Base-by-base conservation (phyloP, 306 rosid species). In the Prunus davidiana region DNA sequence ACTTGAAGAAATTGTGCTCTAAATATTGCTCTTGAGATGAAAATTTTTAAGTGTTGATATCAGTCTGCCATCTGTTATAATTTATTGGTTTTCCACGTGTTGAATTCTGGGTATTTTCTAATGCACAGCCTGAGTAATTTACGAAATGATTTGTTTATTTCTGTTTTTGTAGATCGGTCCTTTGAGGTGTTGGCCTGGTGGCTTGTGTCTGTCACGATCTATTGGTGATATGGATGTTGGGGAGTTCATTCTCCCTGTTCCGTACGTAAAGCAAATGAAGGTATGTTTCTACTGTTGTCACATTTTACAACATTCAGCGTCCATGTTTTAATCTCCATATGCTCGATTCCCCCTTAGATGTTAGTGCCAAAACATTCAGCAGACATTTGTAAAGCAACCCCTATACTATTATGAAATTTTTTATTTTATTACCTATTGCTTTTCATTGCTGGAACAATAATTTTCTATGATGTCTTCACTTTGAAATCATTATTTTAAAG, bases 181-280 rank as follows among this genome's bases (percentile, higher is more conserved):
- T 47, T 86, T 96, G 89, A 89, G 99, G 87, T 96, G 99, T 86
- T 96, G 99, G 99, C 99, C 99, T 2, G 99, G 99, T 78, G 99
- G 99, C 69, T 82, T 96, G 93, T 96, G 99, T 78, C 94, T 96
- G 67, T 96, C 99, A 64, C 89, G 99, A 73, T 92, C 98, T 43
- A 86, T 96, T 76, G 99, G 99, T 57, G 99, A 96, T 84, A 80
- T 90, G 97, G 99, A 96, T 75, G 86, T 96, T 55, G 99, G 99
- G 60, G 97, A 91, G 87, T 96, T 83, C 82, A 86, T 96, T 75
- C 98, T 93, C 78, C 99, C 99, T 71, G 98, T 96, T 70, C 99
- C 99, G 10, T 77, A 93, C 55, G 98, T 96, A 20, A 96, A 93
- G 87, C 99, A 96, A 89, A 95, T 96, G 89, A 96, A 96, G 99